phyloP scores from a whole-genome alignment of 2,329 filamentous ascomycete species.

The Verticillium albo-atrum region DNA sequence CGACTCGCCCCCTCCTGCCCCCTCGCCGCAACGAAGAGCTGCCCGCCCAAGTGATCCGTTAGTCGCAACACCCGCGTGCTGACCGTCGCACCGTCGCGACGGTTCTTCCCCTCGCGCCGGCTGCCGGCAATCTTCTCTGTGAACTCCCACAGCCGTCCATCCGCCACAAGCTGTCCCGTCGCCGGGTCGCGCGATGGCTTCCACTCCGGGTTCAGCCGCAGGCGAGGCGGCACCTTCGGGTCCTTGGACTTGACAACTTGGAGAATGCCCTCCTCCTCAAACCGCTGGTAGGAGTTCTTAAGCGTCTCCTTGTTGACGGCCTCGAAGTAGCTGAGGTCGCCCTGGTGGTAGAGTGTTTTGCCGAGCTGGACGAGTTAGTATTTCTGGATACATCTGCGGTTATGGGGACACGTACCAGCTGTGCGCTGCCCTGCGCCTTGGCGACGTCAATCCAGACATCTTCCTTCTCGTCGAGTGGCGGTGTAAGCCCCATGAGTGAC shows the following conservation, averaged over 20 bases:
- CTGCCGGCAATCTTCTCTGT: slow-evolving; percentile 81
- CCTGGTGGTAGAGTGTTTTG: slow-evolving; percentile 96
- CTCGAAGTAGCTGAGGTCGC: slow-evolving; percentile 94
- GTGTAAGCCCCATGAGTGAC: slow-evolving; percentile 79
- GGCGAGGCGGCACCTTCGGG: slow-evolving; percentile 52
- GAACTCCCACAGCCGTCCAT: slow-evolving; percentile 85
- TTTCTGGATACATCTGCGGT: background rate
- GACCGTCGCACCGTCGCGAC: slow-evolving; percentile 88
- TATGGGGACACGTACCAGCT: slow-evolving; percentile 51
- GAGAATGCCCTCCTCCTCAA: slow-evolving; percentile 87
- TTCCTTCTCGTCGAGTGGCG: slow-evolving; percentile 55
- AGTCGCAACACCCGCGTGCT: slow-evolving; percentile 74
- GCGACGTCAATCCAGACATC: slow-evolving; percentile 74
- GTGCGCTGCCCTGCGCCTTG: slow-evolving; percentile 75
- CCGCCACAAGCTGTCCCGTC: slow-evolving; percentile 58
- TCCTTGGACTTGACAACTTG: slow-evolving; percentile 67
- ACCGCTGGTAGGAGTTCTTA: slow-evolving; percentile 85
- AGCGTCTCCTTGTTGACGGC: slow-evolving; percentile 97
- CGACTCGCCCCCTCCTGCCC: slow-evolving; percentile 35
- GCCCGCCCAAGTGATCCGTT: slow-evolving; percentile 67
- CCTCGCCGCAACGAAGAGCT: slow-evolving; percentile 59
- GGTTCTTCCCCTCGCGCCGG: slow-evolving; percentile 89
- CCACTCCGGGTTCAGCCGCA: slow-evolving; percentile 73
- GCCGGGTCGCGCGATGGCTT: slow-evolving; percentile 58
- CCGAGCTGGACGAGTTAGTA: slow-evolving; percentile 57